These are phyloP conservation scores for Saprolegnia diclina DNA, from an alignment of 352 stramenopile genomes.

Conservation along the genomic window DNA sequence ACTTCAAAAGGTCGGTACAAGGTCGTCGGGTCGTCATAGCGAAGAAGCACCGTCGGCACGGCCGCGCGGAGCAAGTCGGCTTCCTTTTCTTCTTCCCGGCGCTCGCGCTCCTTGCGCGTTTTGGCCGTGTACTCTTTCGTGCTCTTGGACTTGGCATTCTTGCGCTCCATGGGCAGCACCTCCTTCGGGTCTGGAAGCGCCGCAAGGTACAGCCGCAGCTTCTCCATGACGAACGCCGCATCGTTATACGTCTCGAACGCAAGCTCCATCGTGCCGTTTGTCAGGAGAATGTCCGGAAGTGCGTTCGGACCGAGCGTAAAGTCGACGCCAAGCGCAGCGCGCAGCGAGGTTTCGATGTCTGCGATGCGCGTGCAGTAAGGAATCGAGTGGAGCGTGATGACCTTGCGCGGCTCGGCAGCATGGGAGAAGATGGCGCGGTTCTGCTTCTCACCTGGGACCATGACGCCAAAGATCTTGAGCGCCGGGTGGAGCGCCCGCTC, in stretches of 20 bases:
- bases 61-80: neutral
- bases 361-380: slow-evolving; percentile 65
- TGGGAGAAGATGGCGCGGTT: slow-evolving; percentile 75
- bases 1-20: slow-evolving; percentile 21
- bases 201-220: slow-evolving; percentile 33
- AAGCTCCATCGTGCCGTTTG: slow-evolving; percentile 72
- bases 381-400: slow-evolving; percentile 69
- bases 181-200: slow-evolving; percentile 17
- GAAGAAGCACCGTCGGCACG: slow-evolving; percentile 2
- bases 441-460: slow-evolving; percentile 81
- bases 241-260: slow-evolving; percentile 63
- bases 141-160: slow-evolving; percentile 1
- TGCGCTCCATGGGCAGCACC: neutral
- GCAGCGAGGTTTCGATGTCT: slow-evolving; percentile 42
- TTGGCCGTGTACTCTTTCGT: slow-evolving; percentile 5
- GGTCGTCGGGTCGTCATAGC: neutral
- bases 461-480: slow-evolving; percentile 83
- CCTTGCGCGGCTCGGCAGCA: slow-evolving; percentile 37
- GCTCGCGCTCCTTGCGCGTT: slow-evolving; percentile 12
- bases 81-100: slow-evolving; percentile 14
- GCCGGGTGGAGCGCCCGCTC: slow-evolving; percentile 64
- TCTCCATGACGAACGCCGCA: slow-evolving; percentile 61
- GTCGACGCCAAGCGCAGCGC: slow-evolving; percentile 38
- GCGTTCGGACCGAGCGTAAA: slow-evolving; percentile 51
- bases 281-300: slow-evolving; percentile 58